Evolutionary conservation across 129 eudicot genomes (phyloP), one percentile per base, ranked within the genome.

Genomic region (Gnaphalium uliginosum): DNA sequence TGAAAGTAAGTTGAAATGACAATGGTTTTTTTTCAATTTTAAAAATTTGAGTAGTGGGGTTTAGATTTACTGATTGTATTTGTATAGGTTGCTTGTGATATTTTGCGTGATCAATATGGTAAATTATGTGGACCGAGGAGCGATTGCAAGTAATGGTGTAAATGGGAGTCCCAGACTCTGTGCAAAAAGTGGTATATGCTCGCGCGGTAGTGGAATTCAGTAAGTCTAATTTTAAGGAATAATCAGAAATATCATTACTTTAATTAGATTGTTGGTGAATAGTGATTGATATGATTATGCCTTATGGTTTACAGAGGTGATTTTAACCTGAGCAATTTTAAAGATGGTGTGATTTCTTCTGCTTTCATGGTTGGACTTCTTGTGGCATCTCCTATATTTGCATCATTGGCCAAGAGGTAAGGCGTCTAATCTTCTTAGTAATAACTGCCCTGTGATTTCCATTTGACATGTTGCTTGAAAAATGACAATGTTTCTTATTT

Each of bases 321-420:
- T 37, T 94, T 94, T 81, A 69, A 87, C 85, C 79, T 94, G 82
- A 88, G 25, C 86, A 94, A 94, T 81, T 94, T 90, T 71, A 85
- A 94, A 87, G 98, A 94, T 82, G 98, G 98, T 51, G 87, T 94
- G 54, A 58, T 94, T 81, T 94, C 98, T 48, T 94, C 98, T 65
- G 98, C 98, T 64, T 94, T 94, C 81, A 94, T 90, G 98, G 97
- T 90, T 77, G 98, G 97, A 24, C 97, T 94, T 83, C 91, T 93
- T 32, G 82, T 90, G 72, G 97, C 98, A 53, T 93, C 98, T 81
- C 98, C 98, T 0, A 85, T 93, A 66, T 94, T 94, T 82, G 98
- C 98, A 74, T 81, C 96, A 26, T 79, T 89, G 59, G 97, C 98
- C 58, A 91, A 94, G 84, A 88, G 96, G 98, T 93, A 70, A 46